Conservation (phyloP, 306 rosid genomes). For the Lablab purpureus region DNA sequence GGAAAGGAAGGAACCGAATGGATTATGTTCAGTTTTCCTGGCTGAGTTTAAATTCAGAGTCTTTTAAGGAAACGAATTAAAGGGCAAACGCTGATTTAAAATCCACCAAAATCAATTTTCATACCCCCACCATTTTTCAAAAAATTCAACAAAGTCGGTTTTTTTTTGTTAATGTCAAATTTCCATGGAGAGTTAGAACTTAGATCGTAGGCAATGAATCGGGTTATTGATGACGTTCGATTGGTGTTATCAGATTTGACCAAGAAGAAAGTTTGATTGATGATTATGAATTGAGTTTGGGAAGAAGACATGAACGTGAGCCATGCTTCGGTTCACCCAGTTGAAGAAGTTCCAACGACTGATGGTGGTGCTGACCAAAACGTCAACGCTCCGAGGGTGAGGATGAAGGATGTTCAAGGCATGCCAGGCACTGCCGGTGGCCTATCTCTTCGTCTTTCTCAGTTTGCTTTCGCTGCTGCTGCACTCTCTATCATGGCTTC, state of each 20-base stretch:
- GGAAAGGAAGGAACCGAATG: background rate
- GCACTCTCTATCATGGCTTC: constrained; percentile 84
- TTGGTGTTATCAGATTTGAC: constrained; percentile 46
- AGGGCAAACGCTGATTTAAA: background rate
- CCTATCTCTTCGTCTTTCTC: constrained; percentile 64
- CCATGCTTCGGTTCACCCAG: constrained; percentile 90
- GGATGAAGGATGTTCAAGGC: constrained; percentile 89
- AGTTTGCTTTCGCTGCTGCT: constrained; percentile 73
- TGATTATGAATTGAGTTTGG: constrained; percentile 60
- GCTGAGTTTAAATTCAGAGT: constrained; percentile 31
- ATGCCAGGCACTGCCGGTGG: constrained; percentile 97
- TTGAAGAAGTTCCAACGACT: constrained; percentile 64
- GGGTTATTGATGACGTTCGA: constrained; percentile 28
- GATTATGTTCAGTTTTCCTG: constrained; percentile 19
- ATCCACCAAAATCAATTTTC: constrained; percentile 20
- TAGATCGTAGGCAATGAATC: constrained; percentile 12
- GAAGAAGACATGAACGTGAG: constrained; percentile 81
- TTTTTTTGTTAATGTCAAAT: background rate
- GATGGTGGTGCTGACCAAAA: constrained; percentile 51
- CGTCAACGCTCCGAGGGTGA: constrained; percentile 63
- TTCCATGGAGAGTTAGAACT: background rate
- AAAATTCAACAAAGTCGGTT: constrained; percentile 11
- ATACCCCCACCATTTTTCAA: background rate
- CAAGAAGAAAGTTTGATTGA: constrained; percentile 31
- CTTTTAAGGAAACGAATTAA: constrained; percentile 9